Conservation (phyloP, 176 grass and related monocot genomes). For the Dendrocalamus sinicus region DNA sequence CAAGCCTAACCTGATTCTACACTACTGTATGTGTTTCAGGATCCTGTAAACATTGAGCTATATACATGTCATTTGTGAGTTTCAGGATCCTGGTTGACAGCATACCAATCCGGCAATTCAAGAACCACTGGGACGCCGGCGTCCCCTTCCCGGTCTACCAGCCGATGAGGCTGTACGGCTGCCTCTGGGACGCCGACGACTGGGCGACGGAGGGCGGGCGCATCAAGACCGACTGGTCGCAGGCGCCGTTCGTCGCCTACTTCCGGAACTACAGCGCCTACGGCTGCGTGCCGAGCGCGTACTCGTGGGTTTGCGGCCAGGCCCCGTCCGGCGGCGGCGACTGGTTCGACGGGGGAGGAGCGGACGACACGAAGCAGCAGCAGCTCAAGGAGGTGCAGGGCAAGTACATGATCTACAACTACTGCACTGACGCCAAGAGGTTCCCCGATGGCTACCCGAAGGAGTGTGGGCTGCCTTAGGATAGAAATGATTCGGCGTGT, state of each 20-base stretch:
- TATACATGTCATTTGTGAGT: background rate
- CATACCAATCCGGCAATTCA: conserved; percentile 54
- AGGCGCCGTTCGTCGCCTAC: conserved; percentile 57
- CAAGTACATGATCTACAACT: conserved; percentile 57
- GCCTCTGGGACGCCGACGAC: background rate
- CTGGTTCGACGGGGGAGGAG: conserved; percentile 34
- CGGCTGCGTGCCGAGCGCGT: conserved; percentile 30
- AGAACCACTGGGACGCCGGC: conserved; percentile 49
- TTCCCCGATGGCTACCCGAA: conserved; percentile 52
- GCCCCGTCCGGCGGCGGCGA: background rate
- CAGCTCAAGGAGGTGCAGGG: conserved; percentile 47
- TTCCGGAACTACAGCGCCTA: conserved; percentile 47
- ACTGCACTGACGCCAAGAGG: conserved; percentile 47
- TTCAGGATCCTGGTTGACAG: conserved; percentile 58
- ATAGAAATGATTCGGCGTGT: background rate
- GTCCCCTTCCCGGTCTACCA: conserved; percentile 55
- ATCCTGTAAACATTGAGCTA: too few relatives aligned
- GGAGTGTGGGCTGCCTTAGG: conserved; percentile 50
- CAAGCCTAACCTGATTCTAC: conserved; percentile 4
- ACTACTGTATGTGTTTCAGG: background rate
- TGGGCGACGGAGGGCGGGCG: too few relatives aligned
- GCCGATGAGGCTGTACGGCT: conserved; percentile 51
- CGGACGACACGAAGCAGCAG: conserved; percentile 31
- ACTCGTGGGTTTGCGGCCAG: conserved; percentile 44
- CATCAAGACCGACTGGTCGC: conserved; percentile 62